phyloP scores from a whole-genome alignment of 495 filamentous ascomycete genomes.

The Talaromyces adpressus region DNA sequence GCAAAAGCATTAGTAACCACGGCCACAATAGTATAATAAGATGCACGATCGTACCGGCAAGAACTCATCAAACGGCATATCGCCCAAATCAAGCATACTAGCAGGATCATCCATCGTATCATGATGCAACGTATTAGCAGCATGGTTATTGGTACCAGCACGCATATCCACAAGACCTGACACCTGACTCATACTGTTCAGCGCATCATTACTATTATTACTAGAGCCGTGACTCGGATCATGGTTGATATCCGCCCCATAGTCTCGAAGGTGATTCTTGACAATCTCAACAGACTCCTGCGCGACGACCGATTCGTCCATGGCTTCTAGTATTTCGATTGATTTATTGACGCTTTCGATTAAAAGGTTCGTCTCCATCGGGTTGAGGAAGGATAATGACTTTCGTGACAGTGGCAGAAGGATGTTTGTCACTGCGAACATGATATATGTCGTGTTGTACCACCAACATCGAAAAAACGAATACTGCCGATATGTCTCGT shows the following conservation, averaged over 20 bases:
- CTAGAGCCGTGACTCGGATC: constrained; percentile 6
- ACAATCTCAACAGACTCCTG: constrained; percentile 35
- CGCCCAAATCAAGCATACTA: constrained; percentile 8
- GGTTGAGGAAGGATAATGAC: constrained; percentile 12
- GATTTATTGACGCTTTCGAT: constrained; percentile 30
- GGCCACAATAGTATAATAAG: background rate
- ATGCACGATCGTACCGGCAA: background rate
- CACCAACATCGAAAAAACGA: constrained; percentile 40
- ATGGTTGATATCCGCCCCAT: constrained; percentile 22
- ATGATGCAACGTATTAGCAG: background rate
- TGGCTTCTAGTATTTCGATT: constrained; percentile 35
- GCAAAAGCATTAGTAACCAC: background rate
- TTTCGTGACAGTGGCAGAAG: constrained; percentile 11
- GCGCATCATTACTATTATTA: background rate
- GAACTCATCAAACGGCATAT: constrained; percentile 2
- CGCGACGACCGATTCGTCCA: constrained; percentile 35
- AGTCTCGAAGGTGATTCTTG: constrained; percentile 21
- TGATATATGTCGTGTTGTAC: constrained; percentile 40
- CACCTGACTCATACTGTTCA: background rate
- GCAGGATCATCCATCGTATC: constrained; percentile 4
- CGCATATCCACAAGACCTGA: background rate
- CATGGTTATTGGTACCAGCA: background rate
- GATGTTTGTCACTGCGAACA: constrained; percentile 35
- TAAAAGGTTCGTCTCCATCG: constrained; percentile 28
- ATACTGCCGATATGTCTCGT: constrained; percentile 35